Conservation (phyloP, 345 rosid species). For the Ricinus communis region DNA sequence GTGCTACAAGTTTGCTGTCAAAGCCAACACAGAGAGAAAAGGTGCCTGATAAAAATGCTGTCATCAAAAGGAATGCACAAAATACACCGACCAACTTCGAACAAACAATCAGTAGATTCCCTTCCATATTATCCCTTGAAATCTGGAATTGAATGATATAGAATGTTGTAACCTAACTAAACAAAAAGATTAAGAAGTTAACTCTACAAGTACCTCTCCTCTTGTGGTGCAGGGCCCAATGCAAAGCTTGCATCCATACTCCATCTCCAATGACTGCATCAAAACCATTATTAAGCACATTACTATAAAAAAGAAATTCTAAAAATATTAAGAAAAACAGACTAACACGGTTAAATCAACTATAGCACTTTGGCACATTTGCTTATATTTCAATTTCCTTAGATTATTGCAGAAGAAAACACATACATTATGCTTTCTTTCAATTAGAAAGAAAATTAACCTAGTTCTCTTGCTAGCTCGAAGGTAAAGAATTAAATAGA, state of each 20-base stretch:
- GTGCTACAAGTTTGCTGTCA: background rate
- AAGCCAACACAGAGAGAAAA: background rate
- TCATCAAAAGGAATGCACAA: background rate
- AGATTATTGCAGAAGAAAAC: too few species aligned
- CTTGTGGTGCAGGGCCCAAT: conserved; percentile 98
- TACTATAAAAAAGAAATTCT: conserved; percentile 1
- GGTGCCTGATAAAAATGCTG: background rate
- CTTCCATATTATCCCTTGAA: too few species aligned
- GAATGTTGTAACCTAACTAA: background rate
- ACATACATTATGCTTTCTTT: too few species aligned
- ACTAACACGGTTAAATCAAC: background rate
- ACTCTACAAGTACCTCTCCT: conserved; percentile 67
- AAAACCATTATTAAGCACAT: background rate
- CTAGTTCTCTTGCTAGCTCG: too few species aligned
- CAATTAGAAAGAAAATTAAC: too few species aligned
- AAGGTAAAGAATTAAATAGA: background rate
- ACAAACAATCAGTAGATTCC: too few species aligned
- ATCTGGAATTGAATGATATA: too few species aligned
- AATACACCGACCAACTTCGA: background rate
- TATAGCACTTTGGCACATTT: background rate
- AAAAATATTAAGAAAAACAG: too few species aligned
- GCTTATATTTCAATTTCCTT: background rate
- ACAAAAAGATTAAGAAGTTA: background rate
- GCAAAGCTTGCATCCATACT: conserved; percentile 91
- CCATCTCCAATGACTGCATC: conserved; percentile 73